Evolutionary conservation across 805 yeast species (phyloP).

Genomic region (Candida ponderosae): DNA sequence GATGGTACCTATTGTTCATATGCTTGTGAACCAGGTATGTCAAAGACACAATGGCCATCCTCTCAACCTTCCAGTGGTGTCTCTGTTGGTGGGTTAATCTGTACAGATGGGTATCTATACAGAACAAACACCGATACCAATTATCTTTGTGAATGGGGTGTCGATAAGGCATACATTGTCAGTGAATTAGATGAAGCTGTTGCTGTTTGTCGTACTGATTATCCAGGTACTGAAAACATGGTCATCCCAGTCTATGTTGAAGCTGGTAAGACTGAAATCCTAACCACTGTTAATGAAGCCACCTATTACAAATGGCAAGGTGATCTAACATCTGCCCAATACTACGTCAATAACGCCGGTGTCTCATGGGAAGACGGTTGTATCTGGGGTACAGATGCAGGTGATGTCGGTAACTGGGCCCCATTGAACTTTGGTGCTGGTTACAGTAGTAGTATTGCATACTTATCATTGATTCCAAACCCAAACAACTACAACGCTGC

Average conservation of each 20-base stretch:
- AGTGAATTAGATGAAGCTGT: slow-evolving; percentile 57
- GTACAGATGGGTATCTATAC: slow-evolving; percentile 81
- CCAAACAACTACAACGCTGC: slow-evolving; percentile 74
- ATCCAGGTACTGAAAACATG: slow-evolving; percentile 99
- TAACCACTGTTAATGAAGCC: slow-evolving; percentile 75
- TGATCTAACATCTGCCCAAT: slow-evolving; percentile 82
- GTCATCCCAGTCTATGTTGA: slow-evolving; percentile 80
- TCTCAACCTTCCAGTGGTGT: slow-evolving; percentile 83
- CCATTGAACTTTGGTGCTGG: slow-evolving; percentile 96
- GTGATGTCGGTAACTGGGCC: slow-evolving; percentile 97
- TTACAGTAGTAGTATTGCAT: slow-evolving; percentile 53
- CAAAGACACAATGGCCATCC: slow-evolving; percentile 97
- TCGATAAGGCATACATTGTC: slow-evolving; percentile 57
- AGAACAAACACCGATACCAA: slow-evolving; percentile 61
- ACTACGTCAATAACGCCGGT: slow-evolving; percentile 96
- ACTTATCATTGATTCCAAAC: slow-evolving; percentile 89
- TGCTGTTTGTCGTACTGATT: slow-evolving; percentile 95
- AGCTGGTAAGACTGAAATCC: slow-evolving; percentile 56
- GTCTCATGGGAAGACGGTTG: slow-evolving; percentile 86
- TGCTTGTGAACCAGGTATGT: slow-evolving; percentile 98
- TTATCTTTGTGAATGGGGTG: slow-evolving; percentile 86
- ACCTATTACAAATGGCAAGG: slow-evolving; percentile 80
- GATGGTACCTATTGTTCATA: slow-evolving; percentile 96
- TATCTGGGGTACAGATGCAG: slow-evolving; percentile 84
- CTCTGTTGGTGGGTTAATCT: slow-evolving; percentile 87